Conservation (phyloP, 768 basidiomycete genomes). For the Brasilioporus rufonigricans region DNA sequence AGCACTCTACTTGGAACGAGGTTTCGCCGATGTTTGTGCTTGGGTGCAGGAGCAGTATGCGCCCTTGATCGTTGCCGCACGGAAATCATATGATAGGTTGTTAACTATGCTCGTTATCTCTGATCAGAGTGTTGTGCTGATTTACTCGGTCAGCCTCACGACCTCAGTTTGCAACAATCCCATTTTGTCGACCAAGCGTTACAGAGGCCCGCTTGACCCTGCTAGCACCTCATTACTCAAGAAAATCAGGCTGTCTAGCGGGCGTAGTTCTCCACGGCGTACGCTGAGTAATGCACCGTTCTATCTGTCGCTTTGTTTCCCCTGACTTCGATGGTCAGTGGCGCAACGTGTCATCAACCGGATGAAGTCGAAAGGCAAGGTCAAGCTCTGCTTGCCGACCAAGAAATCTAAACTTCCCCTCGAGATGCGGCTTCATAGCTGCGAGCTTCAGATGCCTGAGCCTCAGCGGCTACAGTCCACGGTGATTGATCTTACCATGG, state of each 20-base stretch:
- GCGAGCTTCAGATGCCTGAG: conserved; percentile 2
- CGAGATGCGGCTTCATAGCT: conserved; percentile 15
- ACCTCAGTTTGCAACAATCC: background rate
- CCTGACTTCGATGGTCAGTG: conserved; percentile 19
- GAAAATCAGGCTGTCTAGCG: conserved; percentile 19
- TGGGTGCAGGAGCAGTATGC: conserved; percentile 40
- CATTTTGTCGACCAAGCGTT: conserved; percentile 15
- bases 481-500: conserved; percentile 24
- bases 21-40: conserved; percentile 34
- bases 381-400: conserved; percentile 17
- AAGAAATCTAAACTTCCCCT: conserved; percentile 18
- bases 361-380: conserved; percentile 29
- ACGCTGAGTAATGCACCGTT: conserved; percentile 19
- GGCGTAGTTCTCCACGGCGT: conserved; percentile 14
- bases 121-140: conserved; percentile 3
- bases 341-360: conserved; percentile 23
- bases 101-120: conserved; percentile 7
- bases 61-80: conserved; percentile 36
- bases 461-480: background rate
- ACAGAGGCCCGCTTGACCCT: background rate
- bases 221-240: conserved; percentile 13
- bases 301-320: background rate
- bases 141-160: conserved; percentile 9
- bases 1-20: conserved; percentile 40
- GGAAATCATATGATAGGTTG: conserved; percentile 28